Evolutionary conservation across 305 asterid species (phyloP).

Genomic region (Fraxinus latifolia): DNA sequence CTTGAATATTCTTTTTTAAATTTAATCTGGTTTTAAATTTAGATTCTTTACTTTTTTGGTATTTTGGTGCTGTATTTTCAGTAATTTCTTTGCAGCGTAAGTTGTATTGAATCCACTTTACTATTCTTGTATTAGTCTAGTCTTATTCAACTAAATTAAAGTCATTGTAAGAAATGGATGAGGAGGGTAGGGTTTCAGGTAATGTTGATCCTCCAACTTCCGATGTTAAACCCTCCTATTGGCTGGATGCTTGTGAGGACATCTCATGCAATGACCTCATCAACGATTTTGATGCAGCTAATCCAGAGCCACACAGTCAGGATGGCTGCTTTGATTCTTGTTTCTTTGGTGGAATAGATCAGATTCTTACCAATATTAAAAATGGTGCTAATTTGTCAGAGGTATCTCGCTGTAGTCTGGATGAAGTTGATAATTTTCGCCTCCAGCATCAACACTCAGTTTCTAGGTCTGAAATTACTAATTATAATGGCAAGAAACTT

Average conservation of each 20-base stretch:
- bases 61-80: background rate
- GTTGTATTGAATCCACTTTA: background rate
- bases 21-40: background rate
- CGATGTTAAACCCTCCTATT: conserved; percentile 63
- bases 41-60: background rate
- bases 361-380: conserved; percentile 57
- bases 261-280: conserved; percentile 62
- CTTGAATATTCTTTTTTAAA: background rate
- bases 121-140: background rate
- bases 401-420: conserved; percentile 13
- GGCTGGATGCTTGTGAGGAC: conserved; percentile 94
- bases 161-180: conserved; percentile 40
- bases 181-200: conserved; percentile 43
- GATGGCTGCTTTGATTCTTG: conserved; percentile 48
- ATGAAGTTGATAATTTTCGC: conserved; percentile 24
- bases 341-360: conserved; percentile 73
- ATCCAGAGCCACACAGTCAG: conserved; percentile 26
- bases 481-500: conserved; percentile 29
- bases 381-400: conserved; percentile 41
- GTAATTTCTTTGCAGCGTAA: background rate
- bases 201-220: conserved; percentile 26
- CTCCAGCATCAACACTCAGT: conserved; percentile 22
- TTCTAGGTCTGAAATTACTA: conserved; percentile 24
- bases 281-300: conserved; percentile 42
- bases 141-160: background rate